Conservation (phyloP, 805 yeast species). For the Pichia gijzeniarum region DNA sequence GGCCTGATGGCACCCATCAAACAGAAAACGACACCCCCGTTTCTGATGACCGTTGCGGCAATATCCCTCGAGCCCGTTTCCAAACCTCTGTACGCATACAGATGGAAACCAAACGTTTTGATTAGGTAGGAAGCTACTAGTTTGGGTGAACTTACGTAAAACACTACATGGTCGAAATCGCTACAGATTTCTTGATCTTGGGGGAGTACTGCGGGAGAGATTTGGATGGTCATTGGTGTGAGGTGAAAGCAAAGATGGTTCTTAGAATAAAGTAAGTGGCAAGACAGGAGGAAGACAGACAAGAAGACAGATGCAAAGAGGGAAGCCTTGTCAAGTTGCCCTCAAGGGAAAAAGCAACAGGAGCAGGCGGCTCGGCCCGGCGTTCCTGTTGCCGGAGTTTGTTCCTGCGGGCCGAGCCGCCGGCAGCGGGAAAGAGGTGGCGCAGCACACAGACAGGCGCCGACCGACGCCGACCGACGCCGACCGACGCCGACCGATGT, state of each 20-base stretch:
- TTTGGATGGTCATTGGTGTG: slow-evolving; percentile 3
- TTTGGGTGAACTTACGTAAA: slow-evolving; percentile 70
- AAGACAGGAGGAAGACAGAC: not conserved
- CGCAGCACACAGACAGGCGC: too few species aligned
- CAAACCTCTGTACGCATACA: slow-evolving; percentile 57
- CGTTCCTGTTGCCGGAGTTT: too few species aligned
- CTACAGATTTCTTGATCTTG: not conserved
- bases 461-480: too few species aligned
- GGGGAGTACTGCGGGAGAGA: not conserved
- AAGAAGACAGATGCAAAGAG: not conserved
- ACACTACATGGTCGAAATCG: slow-evolving; percentile 61
- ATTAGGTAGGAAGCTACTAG: slow-evolving; percentile 52
- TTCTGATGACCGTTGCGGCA: slow-evolving; percentile 54
- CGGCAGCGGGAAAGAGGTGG: too few species aligned
- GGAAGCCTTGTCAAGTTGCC: too few species aligned
- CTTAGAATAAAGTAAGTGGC: not conserved
- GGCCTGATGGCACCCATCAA: slow-evolving; percentile 36
- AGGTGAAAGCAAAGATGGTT: not conserved
- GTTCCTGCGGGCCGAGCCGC: too few species aligned
- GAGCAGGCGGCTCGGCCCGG: too few species aligned
- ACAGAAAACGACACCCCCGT: slow-evolving; percentile 48
- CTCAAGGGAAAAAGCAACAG: too few species aligned
- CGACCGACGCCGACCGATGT: too few species aligned
- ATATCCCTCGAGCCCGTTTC: slow-evolving; percentile 57
- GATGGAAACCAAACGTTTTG: slow-evolving; percentile 54